Base-by-base conservation (phyloP, 345 rosid species). In the Arabidopsis arenosa region DNA sequence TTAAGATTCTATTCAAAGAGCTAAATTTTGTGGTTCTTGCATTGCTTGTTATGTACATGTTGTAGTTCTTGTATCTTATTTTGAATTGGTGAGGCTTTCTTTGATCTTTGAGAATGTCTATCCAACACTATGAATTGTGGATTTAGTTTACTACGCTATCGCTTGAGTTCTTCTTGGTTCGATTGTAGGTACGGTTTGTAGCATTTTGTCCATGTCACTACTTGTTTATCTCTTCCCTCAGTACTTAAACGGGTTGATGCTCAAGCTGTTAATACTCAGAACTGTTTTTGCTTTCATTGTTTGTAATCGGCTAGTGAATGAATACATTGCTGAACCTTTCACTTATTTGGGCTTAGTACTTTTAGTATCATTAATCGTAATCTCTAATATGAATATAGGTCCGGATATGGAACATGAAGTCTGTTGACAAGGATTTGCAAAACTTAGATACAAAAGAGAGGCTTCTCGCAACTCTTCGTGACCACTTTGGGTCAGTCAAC, bases 401-500 rank as follows among this genome's bases (percentile, higher is more conserved):
- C 26, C 85, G 99, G 32, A 91, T 96, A 69, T 96, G 99, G 99
- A 93, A 91, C 82, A 80, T 87, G 90, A 91, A 87, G 75, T 91
- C 94, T 54, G 87, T 87, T 75, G 88, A 87, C 78, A 84, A 76
- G 75, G 90, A 86, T 72, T 80, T 86, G 33, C 83, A 80, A 78
- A 77, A 80, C 52, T 78, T 81, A 63, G 99, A 89, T 69, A 72
- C 90, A 45, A 78, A 81, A 33, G 87, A 86, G 70, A 83, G 92
- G 86, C 97, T 96, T 78, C 93, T 96, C 26, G 99, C 99, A 58
- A 96, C 95, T 53, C 89, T 93, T 33, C 96, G 97, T 12, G 99
- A 93, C 82, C 99, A 96, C 77, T 96, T 93, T 81, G 99, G 99
- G 40, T 96, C 97, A 8, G 99, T 96, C n/a, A 96, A 96, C 80